phyloP scores from a whole-genome alignment of 305 asterid species.

The Fraxinus greggii region DNA sequence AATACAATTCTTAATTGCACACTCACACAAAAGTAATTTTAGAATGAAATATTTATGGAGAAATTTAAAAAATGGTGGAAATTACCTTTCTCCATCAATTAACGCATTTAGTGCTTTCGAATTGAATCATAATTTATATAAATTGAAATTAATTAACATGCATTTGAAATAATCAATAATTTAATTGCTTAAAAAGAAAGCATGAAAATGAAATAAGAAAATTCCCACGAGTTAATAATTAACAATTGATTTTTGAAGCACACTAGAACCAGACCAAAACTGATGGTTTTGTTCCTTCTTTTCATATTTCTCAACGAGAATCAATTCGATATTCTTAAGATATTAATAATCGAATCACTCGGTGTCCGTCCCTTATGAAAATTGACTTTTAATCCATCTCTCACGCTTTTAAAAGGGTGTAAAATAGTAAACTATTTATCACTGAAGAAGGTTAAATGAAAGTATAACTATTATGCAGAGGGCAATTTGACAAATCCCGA shows the following conservation, averaged over 20 bases:
- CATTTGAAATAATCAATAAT: background rate
- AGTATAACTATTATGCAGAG: background rate
- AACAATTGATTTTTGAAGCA: background rate
- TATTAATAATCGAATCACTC: background rate
- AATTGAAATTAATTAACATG: too few species aligned
- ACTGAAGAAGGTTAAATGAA: background rate
- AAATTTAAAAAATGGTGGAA: too few species aligned
- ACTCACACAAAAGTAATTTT: too few species aligned
- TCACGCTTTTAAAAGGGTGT: background rate
- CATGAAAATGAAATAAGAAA: background rate
- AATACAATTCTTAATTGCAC: too few species aligned
- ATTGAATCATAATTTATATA: too few species aligned
- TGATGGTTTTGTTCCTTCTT: background rate
- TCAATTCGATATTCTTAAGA: too few species aligned
- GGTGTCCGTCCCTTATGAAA: background rate
- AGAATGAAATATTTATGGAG: too few species aligned
- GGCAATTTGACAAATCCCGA: background rate
- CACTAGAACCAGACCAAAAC: background rate
- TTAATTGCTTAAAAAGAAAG: too few species aligned
- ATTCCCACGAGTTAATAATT: background rate
- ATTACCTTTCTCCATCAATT: too few species aligned
- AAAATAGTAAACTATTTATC: too few species aligned
- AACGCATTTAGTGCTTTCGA: too few species aligned
- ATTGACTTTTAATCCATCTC: background rate
- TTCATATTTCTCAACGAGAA: background rate